Conservation (phyloP, 108 stramenopile genomes). For the Discostella pseudostelligera region DNA sequence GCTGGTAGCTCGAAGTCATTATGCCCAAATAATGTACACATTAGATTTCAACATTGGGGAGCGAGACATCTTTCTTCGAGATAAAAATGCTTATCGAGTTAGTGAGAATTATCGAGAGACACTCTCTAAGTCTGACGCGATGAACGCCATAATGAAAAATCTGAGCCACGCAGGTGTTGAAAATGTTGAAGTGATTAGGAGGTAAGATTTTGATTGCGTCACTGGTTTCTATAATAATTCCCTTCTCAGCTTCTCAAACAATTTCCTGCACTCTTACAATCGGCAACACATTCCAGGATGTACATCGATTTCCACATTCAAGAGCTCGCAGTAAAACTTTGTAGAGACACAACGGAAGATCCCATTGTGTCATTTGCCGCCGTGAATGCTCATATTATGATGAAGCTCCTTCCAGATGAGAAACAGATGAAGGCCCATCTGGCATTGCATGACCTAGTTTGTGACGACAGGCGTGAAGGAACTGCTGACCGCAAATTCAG, state of each 20-base stretch:
- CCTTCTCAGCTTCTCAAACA: background rate
- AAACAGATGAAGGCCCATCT: conserved; percentile 41
- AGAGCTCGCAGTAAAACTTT: conserved; percentile 58
- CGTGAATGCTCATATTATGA: conserved; percentile 47
- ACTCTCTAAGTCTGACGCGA: conserved; percentile 5
- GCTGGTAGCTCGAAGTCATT: conserved; percentile 56
- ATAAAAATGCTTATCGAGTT: conserved; percentile 20
- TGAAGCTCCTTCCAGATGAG: conserved; percentile 56
- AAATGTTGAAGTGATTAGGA: conserved; percentile 42
- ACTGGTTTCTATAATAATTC: background rate
- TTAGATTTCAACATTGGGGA: conserved; percentile 74
- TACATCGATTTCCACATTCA: conserved; percentile 57
- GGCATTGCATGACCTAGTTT: conserved; percentile 67
- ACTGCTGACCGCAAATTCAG: conserved; percentile 53
- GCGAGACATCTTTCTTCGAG: conserved; percentile 60
- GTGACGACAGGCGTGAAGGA: conserved; percentile 57
- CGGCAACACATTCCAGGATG: conserved; percentile 21
- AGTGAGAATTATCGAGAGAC: conserved; percentile 7
- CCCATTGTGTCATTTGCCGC: conserved; percentile 63
- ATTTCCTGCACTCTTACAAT: background rate
- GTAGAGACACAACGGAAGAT: conserved; percentile 42
- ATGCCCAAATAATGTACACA: conserved; percentile 66
- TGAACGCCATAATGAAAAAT: conserved; percentile 28
- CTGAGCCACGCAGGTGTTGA: conserved; percentile 71
- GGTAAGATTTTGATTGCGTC: background rate